phyloP scores from a whole-genome alignment of 1,284 basidiomycete genomes.

The Cutaneotrichosporon daszewskae region DNA sequence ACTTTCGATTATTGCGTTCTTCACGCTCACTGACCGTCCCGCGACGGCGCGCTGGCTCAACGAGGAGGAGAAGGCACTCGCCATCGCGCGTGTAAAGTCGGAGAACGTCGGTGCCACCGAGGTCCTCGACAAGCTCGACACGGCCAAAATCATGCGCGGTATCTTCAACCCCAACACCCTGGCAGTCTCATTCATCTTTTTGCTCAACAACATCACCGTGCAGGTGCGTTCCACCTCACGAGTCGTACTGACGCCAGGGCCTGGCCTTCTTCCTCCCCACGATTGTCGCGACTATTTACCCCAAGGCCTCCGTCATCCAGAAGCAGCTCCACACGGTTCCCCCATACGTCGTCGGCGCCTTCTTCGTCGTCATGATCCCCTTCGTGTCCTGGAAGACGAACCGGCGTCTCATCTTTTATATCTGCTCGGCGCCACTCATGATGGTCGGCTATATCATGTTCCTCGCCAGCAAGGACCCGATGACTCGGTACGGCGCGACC shows the following conservation, averaged over 20 bases:
- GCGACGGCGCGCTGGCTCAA: slow-evolving; percentile 22
- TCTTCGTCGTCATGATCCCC: slow-evolving; percentile 26
- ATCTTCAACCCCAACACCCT: slow-evolving; percentile 26
- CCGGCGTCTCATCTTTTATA: slow-evolving; percentile 28
- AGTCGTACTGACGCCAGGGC: too few species aligned
- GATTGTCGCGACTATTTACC: slow-evolving; percentile 44
- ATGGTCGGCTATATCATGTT: slow-evolving; percentile 36
- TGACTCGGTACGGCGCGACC: slow-evolving; percentile 11
- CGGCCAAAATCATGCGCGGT: slow-evolving; percentile 21
- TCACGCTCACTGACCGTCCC: slow-evolving; percentile 39
- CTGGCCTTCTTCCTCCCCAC: slow-evolving; percentile 42
- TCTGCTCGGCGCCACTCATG: slow-evolving; percentile 32
- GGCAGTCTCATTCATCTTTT: slow-evolving; percentile 35
- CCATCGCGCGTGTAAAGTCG: slow-evolving; percentile 32
- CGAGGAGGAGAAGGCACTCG: slow-evolving; percentile 23
- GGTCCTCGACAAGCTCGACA: slow-evolving; percentile 32
- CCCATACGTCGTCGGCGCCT: slow-evolving; percentile 36
- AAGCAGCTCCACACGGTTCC: slow-evolving; percentile 45
- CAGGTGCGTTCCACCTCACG: too few species aligned
- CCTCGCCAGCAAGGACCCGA: slow-evolving; percentile 13
- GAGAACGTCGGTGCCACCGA: slow-evolving; percentile 40
- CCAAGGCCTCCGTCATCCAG: slow-evolving; percentile 30
- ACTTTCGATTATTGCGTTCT: slow-evolving; percentile 16
- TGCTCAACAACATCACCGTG: slow-evolving; percentile 46
- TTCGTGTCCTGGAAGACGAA: slow-evolving; percentile 38